Evolutionary conservation across 2,329 filamentous ascomycete species (phyloP).

Genomic region (Aspergillus costaricaensis): DNA sequence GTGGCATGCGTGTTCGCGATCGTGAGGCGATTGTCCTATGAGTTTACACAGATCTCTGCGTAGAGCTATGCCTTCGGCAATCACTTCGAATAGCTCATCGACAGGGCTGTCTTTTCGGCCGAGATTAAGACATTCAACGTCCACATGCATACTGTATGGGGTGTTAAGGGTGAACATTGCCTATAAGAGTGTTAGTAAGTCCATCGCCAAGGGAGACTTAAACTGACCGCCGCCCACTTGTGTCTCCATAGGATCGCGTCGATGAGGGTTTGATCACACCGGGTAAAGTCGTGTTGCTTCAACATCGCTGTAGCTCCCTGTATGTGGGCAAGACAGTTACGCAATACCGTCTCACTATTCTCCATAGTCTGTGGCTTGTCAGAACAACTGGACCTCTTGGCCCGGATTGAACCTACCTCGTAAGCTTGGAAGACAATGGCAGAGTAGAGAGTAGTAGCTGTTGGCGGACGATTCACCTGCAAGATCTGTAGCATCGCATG

Average conservation of each 20-base stretch:
- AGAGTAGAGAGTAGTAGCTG: background rate
- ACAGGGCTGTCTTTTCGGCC: background rate
- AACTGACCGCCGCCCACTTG: background rate
- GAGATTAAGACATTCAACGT: background rate
- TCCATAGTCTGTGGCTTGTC: background rate
- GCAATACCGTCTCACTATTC: background rate
- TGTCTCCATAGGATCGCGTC: background rate
- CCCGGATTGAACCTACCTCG: background rate
- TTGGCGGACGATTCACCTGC: background rate
- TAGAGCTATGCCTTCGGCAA: background rate
- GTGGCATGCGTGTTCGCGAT: background rate
- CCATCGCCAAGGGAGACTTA: background rate
- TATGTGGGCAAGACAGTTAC: background rate
- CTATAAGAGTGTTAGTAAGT: background rate
- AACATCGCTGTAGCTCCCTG: background rate
- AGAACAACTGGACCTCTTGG: background rate
- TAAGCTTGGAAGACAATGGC: slow-evolving; percentile 1
- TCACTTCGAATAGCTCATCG: background rate
- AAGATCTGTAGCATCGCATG: background rate
- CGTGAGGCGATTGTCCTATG: too few species aligned
- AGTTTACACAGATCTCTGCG: background rate
- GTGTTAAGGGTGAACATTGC: background rate
- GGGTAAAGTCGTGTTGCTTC: background rate
- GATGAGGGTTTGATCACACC: background rate
- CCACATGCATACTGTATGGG: background rate